Evolutionary conservation across 2,329 filamentous ascomycete genomes (phyloP).

Genomic region (Grosmannia clavigera): DNA sequence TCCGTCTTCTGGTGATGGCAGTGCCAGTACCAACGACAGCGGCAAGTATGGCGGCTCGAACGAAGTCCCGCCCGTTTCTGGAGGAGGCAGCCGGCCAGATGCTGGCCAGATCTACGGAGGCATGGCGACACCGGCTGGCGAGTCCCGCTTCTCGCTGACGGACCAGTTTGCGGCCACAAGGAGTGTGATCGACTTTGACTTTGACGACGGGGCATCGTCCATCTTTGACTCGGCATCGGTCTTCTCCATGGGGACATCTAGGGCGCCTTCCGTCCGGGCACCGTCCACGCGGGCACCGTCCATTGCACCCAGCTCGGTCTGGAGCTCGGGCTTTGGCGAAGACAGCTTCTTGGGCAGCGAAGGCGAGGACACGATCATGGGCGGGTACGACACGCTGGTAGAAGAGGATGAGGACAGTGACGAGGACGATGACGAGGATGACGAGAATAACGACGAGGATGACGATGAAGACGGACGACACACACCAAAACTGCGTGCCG

Average conservation of each 20-base stretch:
- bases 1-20: neutral
- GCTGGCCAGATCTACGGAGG: constrained; percentile 5
- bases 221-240: constrained; percentile 21
- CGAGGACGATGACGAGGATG: constrained; percentile 7
- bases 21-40: neutral
- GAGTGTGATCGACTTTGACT: constrained; percentile 33
- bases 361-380: constrained; percentile 4
- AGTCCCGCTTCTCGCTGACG: constrained; percentile 32
- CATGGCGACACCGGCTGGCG: constrained; percentile 20
- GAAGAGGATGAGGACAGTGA: constrained; percentile 11
- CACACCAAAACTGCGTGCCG: neutral
- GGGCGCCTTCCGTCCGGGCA: constrained; percentile 12
- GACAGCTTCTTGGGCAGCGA: neutral
- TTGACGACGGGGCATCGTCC: constrained; percentile 31
- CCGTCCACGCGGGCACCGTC: constrained; percentile 15
- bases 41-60: neutral
- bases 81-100: neutral
- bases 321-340: neutral
- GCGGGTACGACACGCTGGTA: constrained; percentile 9
- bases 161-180: constrained; percentile 36
- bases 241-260: constrained; percentile 7
- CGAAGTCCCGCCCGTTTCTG: neutral
- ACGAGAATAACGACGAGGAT: constrained; percentile 14
- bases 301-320: neutral
- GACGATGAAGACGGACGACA: neutral